These are phyloP conservation scores for Balakata baccata DNA, from an alignment of 345 rosid genomes.

Conservation along the genomic window DNA sequence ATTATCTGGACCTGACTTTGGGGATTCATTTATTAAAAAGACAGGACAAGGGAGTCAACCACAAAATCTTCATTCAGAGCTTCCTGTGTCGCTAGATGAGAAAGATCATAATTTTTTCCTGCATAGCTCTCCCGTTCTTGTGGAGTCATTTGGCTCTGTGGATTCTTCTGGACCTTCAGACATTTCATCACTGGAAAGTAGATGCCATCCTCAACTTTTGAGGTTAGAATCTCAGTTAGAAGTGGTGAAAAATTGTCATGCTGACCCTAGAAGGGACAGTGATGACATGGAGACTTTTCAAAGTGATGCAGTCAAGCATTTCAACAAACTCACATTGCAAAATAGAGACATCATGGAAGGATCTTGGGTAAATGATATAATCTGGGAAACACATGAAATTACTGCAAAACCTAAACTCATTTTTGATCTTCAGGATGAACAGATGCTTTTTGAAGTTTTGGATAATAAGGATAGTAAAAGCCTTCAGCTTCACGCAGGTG, in stretches of 20 bases:
- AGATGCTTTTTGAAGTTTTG: constrained; percentile 84
- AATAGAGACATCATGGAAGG: constrained; percentile 64
- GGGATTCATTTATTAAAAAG: constrained; percentile 35
- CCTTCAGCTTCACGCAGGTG: constrained; percentile 84
- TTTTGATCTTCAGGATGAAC: constrained; percentile 90
- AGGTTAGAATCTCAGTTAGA: constrained; percentile 64
- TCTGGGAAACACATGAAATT: constrained; percentile 64
- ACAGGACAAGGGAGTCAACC: constrained; percentile 30
- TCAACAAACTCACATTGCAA: constrained; percentile 47
- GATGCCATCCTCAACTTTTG: constrained; percentile 81
- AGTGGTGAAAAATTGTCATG: constrained; percentile 30
- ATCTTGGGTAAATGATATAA: constrained; percentile 74
- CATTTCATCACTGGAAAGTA: constrained; percentile 30
- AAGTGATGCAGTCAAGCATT: constrained; percentile 44
- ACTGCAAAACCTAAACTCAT: constrained; percentile 66
- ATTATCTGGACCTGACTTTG: constrained; percentile 34
- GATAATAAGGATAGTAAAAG: constrained; percentile 61
- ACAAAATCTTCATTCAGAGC: constrained; percentile 31
- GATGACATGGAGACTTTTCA: constrained; percentile 32
- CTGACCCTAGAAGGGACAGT: constrained; percentile 28
- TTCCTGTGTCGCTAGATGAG: constrained; percentile 31
- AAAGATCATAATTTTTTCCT: constrained; percentile 26
- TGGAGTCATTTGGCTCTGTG: constrained; percentile 55
- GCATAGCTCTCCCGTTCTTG: constrained; percentile 39
- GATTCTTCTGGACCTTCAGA: constrained; percentile 26